A percentile compares a stretch with the other conserved stretches of the same genome.
Conservation (phyloP, 75 land plant genomes). For the Picea glauca region DNA sequence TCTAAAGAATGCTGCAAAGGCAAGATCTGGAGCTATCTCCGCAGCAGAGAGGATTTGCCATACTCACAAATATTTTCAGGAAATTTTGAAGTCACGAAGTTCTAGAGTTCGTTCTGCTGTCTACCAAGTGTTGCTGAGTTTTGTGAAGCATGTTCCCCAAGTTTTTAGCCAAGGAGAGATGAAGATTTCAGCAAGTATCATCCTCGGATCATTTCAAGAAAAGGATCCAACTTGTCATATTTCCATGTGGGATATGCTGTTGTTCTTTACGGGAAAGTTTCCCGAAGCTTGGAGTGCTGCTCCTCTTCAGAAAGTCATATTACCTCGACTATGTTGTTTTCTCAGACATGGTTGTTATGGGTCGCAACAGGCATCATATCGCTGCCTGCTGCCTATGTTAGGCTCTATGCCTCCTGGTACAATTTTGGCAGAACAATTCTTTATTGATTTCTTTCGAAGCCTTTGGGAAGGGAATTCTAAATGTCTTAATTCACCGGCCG, state of each 20-base stretch:
- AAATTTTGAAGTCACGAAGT: conserved; percentile 61
- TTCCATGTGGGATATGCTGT: conserved; percentile 84
- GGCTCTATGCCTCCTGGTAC: conserved; percentile 51
- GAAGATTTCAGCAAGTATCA: conserved; percentile 34
- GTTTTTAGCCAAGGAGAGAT: conserved; percentile 49
- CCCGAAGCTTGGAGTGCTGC: conserved; percentile 61
- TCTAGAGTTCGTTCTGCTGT: conserved; percentile 69
- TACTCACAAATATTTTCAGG: conserved; percentile 59
- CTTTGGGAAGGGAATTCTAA: conserved; percentile 74
- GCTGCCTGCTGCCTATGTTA: conserved; percentile 58
- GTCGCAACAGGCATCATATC: conserved; percentile 85
- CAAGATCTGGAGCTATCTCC: conserved; percentile 37
- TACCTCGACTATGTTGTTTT: conserved; percentile 76
- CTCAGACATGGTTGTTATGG: conserved; percentile 87
- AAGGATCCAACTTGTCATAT: conserved; percentile 81
- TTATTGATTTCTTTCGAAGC: conserved; percentile 69
- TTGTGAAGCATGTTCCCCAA: conserved; percentile 64
- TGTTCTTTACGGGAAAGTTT: conserved; percentile 56
- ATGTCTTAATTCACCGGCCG: conserved; percentile 22
- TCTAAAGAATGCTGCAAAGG: conserved; percentile 48
- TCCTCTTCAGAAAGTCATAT: no score
- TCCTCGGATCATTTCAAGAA: conserved; percentile 86
- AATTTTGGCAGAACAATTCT: conserved; percentile 36
- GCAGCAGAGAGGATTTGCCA: conserved; percentile 52
- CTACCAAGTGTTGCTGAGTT: no score